Evolutionary conservation across 1,284 basidiomycete genomes (phyloP), one percentile per base, ranked within the genome.

Genomic region (Ustilago curta): DNA sequence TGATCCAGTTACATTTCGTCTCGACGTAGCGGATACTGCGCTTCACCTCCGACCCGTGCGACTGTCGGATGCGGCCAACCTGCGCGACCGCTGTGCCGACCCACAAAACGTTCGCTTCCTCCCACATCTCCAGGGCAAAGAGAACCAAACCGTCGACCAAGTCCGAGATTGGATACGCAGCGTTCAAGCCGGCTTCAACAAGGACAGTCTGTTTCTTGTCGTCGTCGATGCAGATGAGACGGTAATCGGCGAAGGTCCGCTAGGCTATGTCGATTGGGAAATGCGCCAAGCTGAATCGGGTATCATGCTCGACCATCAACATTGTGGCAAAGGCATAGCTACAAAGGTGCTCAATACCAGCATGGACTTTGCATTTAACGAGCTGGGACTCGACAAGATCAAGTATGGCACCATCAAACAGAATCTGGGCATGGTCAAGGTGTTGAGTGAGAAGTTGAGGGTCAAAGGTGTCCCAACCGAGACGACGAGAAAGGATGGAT

Each of bases 311-410:
- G 64, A 68, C 21, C 59, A 62, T 21, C 44, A 64, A 23, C n/a
- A 42, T 1, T 8, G 25, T 0, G 64, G 63, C 0, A 62, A 67
- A 25, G 63, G 59, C 7, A 21, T 67, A 2, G 64, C 64, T 2
- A 64, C 64, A 1, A 58, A 48, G 19, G 70, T 58, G 25, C 23
- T 72, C 11, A 67, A 72, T 27, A 32, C 47, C 1, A 56, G 44
- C n/a, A 63, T 67, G 57, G 70, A 72, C 16, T 72, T 63, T 39
- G 70, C 70, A 0, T 72, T 72, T 44, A 67, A 35, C 7, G 45
- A 54, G 23, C 37, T 72, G 2, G 56, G 49, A n/a, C n/a, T 72
- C 23, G 47, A 63, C 2, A 39, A 35, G 8, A 37, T 68, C 16
- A 62, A 52, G 23, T 72, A 63, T 14, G 70, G 64, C 5, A 72